A percentile compares a stretch with the other conserved stretches of the same genome.
These are phyloP conservation scores for Xylaria flabelliformis DNA, from an alignment of 495 filamentous ascomycete genomes.

Conservation along the genomic window DNA sequence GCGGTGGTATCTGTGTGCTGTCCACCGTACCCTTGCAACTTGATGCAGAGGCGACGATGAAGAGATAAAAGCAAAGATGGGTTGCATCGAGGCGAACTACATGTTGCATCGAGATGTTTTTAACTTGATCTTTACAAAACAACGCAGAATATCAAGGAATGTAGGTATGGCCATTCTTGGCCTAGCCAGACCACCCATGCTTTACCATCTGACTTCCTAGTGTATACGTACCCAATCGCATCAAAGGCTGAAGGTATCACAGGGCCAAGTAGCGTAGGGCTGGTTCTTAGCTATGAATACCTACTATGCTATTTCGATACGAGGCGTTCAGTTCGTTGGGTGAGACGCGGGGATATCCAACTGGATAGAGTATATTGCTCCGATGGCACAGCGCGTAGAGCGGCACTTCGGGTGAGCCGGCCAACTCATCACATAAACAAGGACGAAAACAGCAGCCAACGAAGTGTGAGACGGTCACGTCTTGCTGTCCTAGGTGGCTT, in stretches of 20 bases:
- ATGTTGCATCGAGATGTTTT: not conserved
- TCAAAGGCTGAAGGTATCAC: constrained; percentile 14
- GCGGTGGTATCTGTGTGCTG: constrained; percentile 8
- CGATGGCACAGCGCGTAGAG: constrained; percentile 11
- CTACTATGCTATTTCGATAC: not conserved
- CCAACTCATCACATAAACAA: not conserved
- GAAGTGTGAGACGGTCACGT: constrained; percentile 5
- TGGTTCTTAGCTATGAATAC: not conserved
- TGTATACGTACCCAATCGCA: constrained; percentile 2
- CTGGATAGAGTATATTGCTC: constrained; percentile 9
- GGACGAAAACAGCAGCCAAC: not conserved
- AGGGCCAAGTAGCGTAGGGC: not conserved
- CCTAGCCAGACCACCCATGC: not conserved
- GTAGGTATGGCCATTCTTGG: not conserved
- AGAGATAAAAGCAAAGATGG: constrained; percentile 4
- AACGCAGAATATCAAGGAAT: not conserved
- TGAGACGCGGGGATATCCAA: constrained; percentile 4
- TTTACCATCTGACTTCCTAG: not conserved
- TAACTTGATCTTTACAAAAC: not conserved
- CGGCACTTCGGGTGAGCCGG: not conserved
- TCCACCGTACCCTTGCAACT: constrained; percentile 19
- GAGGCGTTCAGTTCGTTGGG: constrained; percentile 3
- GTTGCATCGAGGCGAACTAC: constrained; percentile 2
- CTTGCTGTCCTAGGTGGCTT: not conserved
- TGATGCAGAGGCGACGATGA: constrained; percentile 12